Percentiles rank a stretch among this genome's conserved stretches.
Evolutionary conservation across 23 red algal genomes (phyloP).

Genomic region (Cyanidiococcus yangmingshanensis): DNA sequence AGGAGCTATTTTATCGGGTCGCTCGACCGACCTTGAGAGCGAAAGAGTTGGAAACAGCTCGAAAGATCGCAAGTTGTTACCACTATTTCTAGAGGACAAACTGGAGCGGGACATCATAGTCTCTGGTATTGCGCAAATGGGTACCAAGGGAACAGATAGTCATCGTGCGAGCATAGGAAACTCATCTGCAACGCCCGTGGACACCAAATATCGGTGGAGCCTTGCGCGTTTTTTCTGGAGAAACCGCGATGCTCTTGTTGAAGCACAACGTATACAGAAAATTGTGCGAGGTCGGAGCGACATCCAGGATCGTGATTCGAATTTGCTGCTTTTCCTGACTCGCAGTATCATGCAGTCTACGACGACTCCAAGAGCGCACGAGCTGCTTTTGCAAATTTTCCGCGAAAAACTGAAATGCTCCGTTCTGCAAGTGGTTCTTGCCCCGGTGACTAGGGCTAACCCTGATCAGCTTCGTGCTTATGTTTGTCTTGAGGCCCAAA

Average conservation of each 20-base stretch:
- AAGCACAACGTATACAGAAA: neutral
- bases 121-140: neutral
- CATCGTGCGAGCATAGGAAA: neutral
- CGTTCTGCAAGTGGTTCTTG: slow-evolving; percentile 9
- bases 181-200: neutral
- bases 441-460: neutral
- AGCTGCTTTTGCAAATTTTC: neutral
- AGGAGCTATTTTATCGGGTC: neutral
- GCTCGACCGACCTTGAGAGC: neutral
- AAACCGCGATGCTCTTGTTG: neutral
- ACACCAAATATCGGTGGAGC: neutral
- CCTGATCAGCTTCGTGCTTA: neutral
- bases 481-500: neutral
- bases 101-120: neutral
- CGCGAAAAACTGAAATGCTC: neutral
- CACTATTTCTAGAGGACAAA: neutral
- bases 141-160: neutral
- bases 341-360: neutral
- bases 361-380: neutral
- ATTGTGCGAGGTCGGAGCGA: neutral
- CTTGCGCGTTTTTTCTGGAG: neutral
- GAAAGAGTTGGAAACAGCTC: neutral
- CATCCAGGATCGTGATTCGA: neutral
- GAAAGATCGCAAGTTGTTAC: neutral
- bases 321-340: neutral